A percentile compares a stretch with the other conserved stretches of the same genome.
phyloP scores from a whole-genome alignment of 1,284 basidiomycete genomes.

The Pyrrhoderma noxium region DNA sequence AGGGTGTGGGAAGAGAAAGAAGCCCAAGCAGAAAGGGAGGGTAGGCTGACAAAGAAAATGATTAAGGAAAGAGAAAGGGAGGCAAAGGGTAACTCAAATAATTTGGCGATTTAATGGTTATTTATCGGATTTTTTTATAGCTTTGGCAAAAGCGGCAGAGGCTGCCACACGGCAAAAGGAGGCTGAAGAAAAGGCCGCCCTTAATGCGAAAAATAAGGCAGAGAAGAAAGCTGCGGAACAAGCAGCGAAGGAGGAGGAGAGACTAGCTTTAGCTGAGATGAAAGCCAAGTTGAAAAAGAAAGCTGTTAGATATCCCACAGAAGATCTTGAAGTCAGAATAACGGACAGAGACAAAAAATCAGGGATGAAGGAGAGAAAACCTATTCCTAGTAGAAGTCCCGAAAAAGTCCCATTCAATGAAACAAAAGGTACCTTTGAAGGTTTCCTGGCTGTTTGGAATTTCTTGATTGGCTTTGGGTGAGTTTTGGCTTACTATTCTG shows the following conservation, averaged over 20 bases:
- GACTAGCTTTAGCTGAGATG: slow-evolving; percentile 52
- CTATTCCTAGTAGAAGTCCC: slow-evolving; percentile 51
- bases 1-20: slow-evolving; percentile 84
- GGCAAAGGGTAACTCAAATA: slow-evolving; percentile 49
- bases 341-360: slow-evolving; percentile 73
- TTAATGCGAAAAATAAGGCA: slow-evolving; percentile 30
- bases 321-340: slow-evolving; percentile 75
- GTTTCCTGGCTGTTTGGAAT: slow-evolving; percentile 86
- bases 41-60: slow-evolving; percentile 70
- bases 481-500: slow-evolving; percentile 25
- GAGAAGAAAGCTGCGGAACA: slow-evolving; percentile 45
- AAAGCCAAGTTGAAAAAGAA: slow-evolving; percentile 75
- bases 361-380: slow-evolving; percentile 62
- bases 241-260: slow-evolving; percentile 61
- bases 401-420: slow-evolving; percentile 68
- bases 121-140: slow-evolving; percentile 23
- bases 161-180: slow-evolving; percentile 63
- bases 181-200: slow-evolving; percentile 42
- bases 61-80: slow-evolving; percentile 70
- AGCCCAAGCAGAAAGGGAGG: slow-evolving; percentile 25
- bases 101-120: slow-evolving; percentile 6
- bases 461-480: slow-evolving; percentile 90
- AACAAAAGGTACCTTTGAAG: slow-evolving; percentile 66
- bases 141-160: slow-evolving; percentile 31
- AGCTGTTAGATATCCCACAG: slow-evolving; percentile 78